phyloP scores from a whole-genome alignment of 2,329 filamentous ascomycete species.

The Plectosphaerella cucumerina region DNA sequence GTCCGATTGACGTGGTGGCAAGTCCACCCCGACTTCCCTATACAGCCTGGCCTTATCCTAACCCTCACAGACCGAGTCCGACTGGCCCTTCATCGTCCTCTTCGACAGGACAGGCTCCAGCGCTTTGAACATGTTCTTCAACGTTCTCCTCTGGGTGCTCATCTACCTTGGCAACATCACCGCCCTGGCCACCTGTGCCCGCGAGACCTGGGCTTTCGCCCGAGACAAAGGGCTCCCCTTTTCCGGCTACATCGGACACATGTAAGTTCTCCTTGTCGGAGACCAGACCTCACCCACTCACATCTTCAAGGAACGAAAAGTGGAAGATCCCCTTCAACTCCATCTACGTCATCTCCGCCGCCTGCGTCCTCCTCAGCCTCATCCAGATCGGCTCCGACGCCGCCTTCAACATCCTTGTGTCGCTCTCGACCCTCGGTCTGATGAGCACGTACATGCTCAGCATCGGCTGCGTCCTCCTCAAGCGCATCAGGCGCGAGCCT shows the following conservation, averaged over 20 bases:
- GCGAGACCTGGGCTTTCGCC: constrained; percentile 2
- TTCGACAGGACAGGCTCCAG: constrained; percentile 1
- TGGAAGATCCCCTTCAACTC: constrained; percentile 26
- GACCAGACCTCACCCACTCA: not conserved
- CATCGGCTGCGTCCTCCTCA: constrained; percentile 25
- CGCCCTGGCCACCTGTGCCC: constrained; percentile 1
- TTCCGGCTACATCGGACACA: constrained; percentile 8
- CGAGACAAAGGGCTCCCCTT: constrained; percentile 10
- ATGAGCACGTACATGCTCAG: constrained; percentile 27
- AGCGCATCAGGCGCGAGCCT: constrained; percentile 24
- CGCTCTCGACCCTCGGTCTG: constrained; percentile 24
- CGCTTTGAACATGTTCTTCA: not conserved
- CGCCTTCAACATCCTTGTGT: constrained; percentile 29
- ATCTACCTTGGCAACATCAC: constrained; percentile 3
- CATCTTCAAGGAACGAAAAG: constrained; percentile 1
- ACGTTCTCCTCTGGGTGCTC: constrained; percentile 1
- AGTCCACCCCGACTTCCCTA: not conserved
- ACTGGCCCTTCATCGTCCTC: constrained; percentile 3
- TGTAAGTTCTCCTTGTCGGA: not conserved
- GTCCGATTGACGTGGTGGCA: constrained; percentile 6
- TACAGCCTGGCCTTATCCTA: not conserved
- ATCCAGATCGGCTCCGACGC: constrained; percentile 27
- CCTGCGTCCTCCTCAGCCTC: constrained; percentile 23
- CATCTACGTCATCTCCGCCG: constrained; percentile 20
- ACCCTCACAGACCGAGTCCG: not conserved